Base-by-base conservation (phyloP, 23 red algal species). In the Gracilaria caudata region DNA sequence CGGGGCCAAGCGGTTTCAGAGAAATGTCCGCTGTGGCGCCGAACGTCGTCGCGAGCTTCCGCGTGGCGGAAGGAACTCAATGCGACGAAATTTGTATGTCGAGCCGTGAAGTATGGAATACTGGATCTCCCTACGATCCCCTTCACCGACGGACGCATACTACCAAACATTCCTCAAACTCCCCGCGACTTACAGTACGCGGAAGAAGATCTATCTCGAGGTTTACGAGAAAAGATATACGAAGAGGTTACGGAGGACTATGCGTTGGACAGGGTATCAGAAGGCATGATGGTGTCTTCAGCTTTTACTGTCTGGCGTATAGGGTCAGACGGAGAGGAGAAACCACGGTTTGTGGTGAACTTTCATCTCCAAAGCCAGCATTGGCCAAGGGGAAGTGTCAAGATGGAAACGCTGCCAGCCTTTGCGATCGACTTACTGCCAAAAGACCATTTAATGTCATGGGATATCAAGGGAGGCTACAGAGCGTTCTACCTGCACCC, bases 261-360 rank as follows among this genome's bases (percentile, higher is more conserved):
- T 10, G 41, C 41, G 41, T 7, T 4, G 41, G 41, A 4, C 10
- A 4, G 4, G 4, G 41, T 45, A 45, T 10, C 41, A 4, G 41
- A 77, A 16, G 72, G 72, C 26, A 41, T 46, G 32, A 77, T 77
- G 72, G 51, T 86, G 13, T 68, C 81, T 0, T 86, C 60, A 9
- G 54, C 81, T 10, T 86, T 86, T 68, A 54, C 55, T 25, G 72
- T 46, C 5, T 77, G 72, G 72, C 82, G 57, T 21, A 23, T 73
- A 64, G 30, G 28, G 0, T 56, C 82, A 5, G 4, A 4, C 9
- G 29, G 39, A 17, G 29, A 49, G 7, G 25, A n/a, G 63, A 2
- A 60, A 9, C 41, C 41, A 7, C 41, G 41, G 41, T 45, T 74
- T 58, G 83, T 87, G 13, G 63, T 73, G 1, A 86, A 47, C 9